phyloP scores from a whole-genome alignment of 768 basidiomycete species.

The Lepiota brunneoincarnata region DNA sequence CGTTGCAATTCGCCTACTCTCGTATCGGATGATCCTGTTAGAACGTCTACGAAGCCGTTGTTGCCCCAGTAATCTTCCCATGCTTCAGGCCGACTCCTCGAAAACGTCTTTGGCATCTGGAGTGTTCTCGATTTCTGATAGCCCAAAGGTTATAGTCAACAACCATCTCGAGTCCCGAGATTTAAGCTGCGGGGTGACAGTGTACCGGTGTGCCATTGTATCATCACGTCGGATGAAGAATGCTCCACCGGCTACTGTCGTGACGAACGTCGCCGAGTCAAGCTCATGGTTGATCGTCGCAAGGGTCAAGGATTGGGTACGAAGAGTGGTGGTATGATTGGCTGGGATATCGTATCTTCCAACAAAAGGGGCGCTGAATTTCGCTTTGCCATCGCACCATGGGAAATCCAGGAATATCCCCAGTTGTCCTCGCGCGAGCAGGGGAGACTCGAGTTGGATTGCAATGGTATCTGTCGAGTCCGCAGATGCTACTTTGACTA shows the following conservation, averaged over 20 bases:
- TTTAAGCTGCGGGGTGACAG: slow-evolving; percentile 29
- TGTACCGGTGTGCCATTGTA: slow-evolving; percentile 44
- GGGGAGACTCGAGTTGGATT: slow-evolving; percentile 35
- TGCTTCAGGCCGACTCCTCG: slow-evolving; percentile 29
- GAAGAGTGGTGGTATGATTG: slow-evolving; percentile 45
- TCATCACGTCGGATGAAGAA: slow-evolving; percentile 41
- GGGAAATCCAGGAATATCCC: slow-evolving; percentile 57
- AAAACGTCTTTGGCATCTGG: slow-evolving; percentile 24
- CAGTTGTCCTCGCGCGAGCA: slow-evolving; percentile 36
- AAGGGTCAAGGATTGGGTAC: slow-evolving; percentile 15
- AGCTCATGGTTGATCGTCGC: slow-evolving; percentile 43
- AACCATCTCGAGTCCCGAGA: slow-evolving; percentile 26
- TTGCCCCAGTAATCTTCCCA: slow-evolving; percentile 50
- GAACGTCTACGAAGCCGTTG: slow-evolving; percentile 51
- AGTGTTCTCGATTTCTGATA: slow-evolving; percentile 14
- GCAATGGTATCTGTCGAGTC: slow-evolving; percentile 38
- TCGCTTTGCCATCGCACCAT: slow-evolving; percentile 55
- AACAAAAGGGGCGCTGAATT: slow-evolving; percentile 59
- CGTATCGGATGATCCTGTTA: slow-evolving; percentile 45
- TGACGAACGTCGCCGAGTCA: slow-evolving; percentile 38
- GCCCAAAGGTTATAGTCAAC: slow-evolving; percentile 33
- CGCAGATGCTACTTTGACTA: slow-evolving; percentile 37
- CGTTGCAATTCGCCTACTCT: slow-evolving; percentile 55
- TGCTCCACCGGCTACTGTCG: slow-evolving; percentile 37
- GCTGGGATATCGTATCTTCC: slow-evolving; percentile 45